Evolutionary conservation across 805 yeast species (phyloP), one percentile per base, ranked within the genome.

Genomic region (Yarrowia phangngaensis): DNA sequence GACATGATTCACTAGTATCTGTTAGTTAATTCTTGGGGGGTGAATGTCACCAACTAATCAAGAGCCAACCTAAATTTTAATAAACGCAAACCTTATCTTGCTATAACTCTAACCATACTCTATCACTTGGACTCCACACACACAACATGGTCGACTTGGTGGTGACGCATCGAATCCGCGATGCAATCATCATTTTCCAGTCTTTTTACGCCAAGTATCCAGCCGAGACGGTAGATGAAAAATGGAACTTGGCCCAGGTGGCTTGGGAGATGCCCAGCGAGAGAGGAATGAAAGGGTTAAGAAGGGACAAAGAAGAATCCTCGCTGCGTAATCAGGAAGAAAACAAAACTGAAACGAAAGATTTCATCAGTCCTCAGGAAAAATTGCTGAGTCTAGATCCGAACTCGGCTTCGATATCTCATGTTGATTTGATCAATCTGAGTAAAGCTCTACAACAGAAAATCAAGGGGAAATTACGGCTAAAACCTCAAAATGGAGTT

Each of bases 171-270:
- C 48, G 48, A 8, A 41, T 41, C 9, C 34, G 48, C n/a, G 48
- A 41, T 35, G 48, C 48, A 5, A 11, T 41, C 3, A 20, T 41
- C 29, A 41, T 41, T 20, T 41, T 41, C 35, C 48, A 41, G 48
- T 29, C 35, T 3, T 30, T 29, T 8, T 29, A 41, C 35, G 14
- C 35, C 4, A 13, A 27, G 19, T 19, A 19, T 32, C 7, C 11
- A 13, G n/a, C 24, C 11, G 45, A 13, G 8, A 38, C 17, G 3
- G 12, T 19, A 3, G 24, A 17, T 4, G 8, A 13, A 1, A 32
- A 38, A 32, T 38, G 45, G 45, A 38, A 38, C 9, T 7, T 38
- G 19, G 31, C 45, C 14, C 31, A 38, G 23, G 45, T 38, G n/a
- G 19, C 17, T 4, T 38, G 45, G 45, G 45, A 38, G 32, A 14